Percentiles rank a stretch among this genome's conserved stretches.
Evolutionary conservation across 2,329 filamentous ascomycete genomes (phyloP).

Genomic region (Xylaria digitata): DNA sequence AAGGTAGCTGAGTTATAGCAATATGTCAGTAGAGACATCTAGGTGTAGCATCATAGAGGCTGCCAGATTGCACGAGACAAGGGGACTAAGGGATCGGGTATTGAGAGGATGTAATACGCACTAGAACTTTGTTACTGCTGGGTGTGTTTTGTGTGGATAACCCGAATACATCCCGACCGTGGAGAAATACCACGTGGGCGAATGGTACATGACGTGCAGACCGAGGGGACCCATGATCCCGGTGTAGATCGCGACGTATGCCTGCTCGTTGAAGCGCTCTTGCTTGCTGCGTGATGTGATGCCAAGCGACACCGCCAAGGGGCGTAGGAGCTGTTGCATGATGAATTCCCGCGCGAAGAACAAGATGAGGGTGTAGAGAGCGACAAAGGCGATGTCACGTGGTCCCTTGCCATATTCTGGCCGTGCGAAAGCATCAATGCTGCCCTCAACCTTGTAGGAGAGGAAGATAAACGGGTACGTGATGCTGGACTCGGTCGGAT

Average conservation of each 20-base stretch:
- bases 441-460: slow-evolving; percentile 69
- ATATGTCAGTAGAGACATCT: no score
- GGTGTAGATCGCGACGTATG: slow-evolving; percentile 80
- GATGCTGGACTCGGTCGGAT: slow-evolving; percentile 73
- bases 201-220: slow-evolving; percentile 75
- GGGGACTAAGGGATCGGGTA: no score
- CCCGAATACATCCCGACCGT: slow-evolving; percentile 76
- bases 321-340: slow-evolving; percentile 76
- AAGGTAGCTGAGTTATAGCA: slow-evolving; percentile 60
- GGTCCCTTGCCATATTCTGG: slow-evolving; percentile 76
- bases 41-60: no score
- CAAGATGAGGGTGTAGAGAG: slow-evolving; percentile 76
- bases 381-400: slow-evolving; percentile 75
- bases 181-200: slow-evolving; percentile 81
- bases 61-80: no score
- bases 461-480: slow-evolving; percentile 74
- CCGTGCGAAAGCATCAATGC: slow-evolving; percentile 44
- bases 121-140: slow-evolving; percentile 76
- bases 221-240: slow-evolving; percentile 73
- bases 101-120: no score
- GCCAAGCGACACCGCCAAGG: slow-evolving; percentile 68
- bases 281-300: slow-evolving; percentile 73
- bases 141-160: slow-evolving; percentile 75
- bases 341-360: slow-evolving; percentile 80
- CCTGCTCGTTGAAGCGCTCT: slow-evolving; percentile 79